Percentiles rank a stretch among this genome's conserved stretches.
phyloP scores from a whole-genome alignment of 352 stramenopile species.

The Halophytophthora polymorphica region DNA sequence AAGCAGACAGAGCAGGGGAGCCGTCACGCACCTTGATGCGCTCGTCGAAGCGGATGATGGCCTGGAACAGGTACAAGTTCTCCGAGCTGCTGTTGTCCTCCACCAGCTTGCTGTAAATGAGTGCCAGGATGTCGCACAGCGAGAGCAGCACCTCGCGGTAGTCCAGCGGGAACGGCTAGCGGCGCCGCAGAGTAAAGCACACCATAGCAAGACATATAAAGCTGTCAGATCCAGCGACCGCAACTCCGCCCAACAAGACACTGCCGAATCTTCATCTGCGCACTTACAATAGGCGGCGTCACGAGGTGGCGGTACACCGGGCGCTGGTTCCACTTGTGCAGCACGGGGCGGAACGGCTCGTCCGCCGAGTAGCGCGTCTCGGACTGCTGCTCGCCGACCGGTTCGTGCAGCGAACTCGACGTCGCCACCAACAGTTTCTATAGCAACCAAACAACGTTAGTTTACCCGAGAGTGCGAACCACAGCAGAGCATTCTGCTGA shows the following conservation, averaged over 20 bases:
- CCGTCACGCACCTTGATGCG: constrained; percentile 60
- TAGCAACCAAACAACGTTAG: background rate
- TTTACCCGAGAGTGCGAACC: background rate
- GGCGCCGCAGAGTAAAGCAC: background rate
- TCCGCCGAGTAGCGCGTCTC: constrained; percentile 34
- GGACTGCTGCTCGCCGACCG: constrained; percentile 32
- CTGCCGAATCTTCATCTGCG: no score
- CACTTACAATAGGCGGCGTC: constrained; percentile 64
- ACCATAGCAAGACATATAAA: background rate
- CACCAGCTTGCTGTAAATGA: constrained; percentile 82
- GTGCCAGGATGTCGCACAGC: constrained; percentile 75
- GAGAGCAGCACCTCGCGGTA: constrained; percentile 81
- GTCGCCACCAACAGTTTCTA: constrained; percentile 87
- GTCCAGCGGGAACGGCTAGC: constrained; percentile 76
- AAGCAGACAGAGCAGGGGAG: background rate
- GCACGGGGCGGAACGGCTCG: constrained; percentile 58
- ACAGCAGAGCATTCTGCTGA: background rate
- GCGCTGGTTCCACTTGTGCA: constrained; percentile 86
- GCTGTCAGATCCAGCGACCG: no score
- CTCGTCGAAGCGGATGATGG: constrained; percentile 76
- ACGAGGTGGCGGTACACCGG: constrained; percentile 70
- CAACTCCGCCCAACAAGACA: no score
- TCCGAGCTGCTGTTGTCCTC: constrained; percentile 72
- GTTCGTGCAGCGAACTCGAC: constrained; percentile 61
- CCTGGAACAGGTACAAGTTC: constrained; percentile 74